Conservation (phyloP, 768 basidiomycete species). For the Phaeolepiota aurea region DNA sequence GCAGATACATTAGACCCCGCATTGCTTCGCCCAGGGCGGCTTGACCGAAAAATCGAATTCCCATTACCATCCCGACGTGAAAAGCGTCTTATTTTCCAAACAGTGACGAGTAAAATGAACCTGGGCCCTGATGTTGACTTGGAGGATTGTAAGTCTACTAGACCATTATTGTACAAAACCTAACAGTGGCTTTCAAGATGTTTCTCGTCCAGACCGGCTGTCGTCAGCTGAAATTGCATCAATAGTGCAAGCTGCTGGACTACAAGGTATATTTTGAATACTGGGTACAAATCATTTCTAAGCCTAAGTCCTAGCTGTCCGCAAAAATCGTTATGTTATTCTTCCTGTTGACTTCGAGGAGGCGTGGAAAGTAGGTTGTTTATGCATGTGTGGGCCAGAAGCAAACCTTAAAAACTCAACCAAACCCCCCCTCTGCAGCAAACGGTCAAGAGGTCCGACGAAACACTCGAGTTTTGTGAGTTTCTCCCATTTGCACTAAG, state of each 20-base stretch:
- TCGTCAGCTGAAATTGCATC: slow-evolving; percentile 95
- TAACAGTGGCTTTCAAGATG: slow-evolving; percentile 45
- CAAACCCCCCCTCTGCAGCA: slow-evolving; percentile 49
- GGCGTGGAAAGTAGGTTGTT: slow-evolving; percentile 94
- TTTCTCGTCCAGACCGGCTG: slow-evolving; percentile 91
- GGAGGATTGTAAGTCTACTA: slow-evolving; percentile 77
- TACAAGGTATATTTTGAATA: slow-evolving; percentile 60
- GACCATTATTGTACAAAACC: neutral
- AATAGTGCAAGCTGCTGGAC: slow-evolving; percentile 93
- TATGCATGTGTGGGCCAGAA: slow-evolving; percentile 39
- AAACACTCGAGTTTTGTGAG: slow-evolving; percentile 94
- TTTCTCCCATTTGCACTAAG: slow-evolving; percentile 12
- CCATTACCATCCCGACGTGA: slow-evolving; percentile 91
- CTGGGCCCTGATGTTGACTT: slow-evolving; percentile 95
- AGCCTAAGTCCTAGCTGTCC: slow-evolving; percentile 54
- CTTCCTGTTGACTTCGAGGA: slow-evolving; percentile 97
- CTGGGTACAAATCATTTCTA: neutral
- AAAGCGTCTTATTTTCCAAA: slow-evolving; percentile 96
- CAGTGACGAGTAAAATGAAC: slow-evolving; percentile 96
- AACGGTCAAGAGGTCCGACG: slow-evolving; percentile 93
- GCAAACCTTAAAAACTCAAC: slow-evolving; percentile 15
- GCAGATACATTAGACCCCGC: slow-evolving; percentile 98
- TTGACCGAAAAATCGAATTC: slow-evolving; percentile 99
- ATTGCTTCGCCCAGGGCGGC: slow-evolving; percentile 90
- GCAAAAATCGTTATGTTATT: slow-evolving; percentile 97